phyloP scores from a whole-genome alignment of 2,329 filamentous ascomycete genomes.

The Neocatenulostroma microsporum region DNA sequence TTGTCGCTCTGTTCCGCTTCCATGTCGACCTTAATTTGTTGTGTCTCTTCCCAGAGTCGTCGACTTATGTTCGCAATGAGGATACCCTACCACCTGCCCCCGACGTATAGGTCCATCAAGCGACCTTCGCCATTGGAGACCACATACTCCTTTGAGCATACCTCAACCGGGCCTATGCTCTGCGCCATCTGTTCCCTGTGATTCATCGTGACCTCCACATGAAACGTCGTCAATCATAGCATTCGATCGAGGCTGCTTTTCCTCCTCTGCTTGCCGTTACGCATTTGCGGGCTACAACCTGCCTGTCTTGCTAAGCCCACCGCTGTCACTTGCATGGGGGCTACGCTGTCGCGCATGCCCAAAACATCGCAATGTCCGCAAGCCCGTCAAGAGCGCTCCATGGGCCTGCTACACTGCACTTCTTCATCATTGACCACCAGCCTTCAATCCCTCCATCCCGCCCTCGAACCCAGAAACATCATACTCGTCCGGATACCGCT shows the following conservation, averaged over 20 bases:
- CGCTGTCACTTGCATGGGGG: conserved; percentile 66
- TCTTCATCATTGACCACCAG: too few species aligned
- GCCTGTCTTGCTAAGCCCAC: conserved; percentile 75
- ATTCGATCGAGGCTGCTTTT: conserved; percentile 66
- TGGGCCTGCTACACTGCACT: conserved; percentile 86
- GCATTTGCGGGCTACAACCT: conserved; percentile 62
- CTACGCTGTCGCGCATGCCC: too few species aligned
- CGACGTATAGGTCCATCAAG: conserved; percentile 54
- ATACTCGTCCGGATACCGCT: conserved; percentile 88
- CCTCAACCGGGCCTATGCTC: conserved; percentile 67
- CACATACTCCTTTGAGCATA: conserved; percentile 90
- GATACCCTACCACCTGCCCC: too few species aligned
- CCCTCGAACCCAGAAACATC: conserved; percentile 70
- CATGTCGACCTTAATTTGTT: too few species aligned
- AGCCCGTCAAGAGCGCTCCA: too few species aligned
- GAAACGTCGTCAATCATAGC: conserved; percentile 80
- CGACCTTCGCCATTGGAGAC: conserved; percentile 67
- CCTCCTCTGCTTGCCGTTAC: conserved; percentile 73
- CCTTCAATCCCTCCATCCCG: conserved; percentile 55
- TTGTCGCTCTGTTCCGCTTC: too few species aligned
- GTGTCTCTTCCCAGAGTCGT: too few species aligned
- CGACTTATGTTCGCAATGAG: too few species aligned
- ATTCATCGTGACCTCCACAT: conserved; percentile 77
- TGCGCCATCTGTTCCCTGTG: conserved; percentile 65
- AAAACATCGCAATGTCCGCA: too few species aligned